These are phyloP conservation scores for Vanilla planifolia DNA, from an alignment of 106 monocot species.

Conservation along the genomic window DNA sequence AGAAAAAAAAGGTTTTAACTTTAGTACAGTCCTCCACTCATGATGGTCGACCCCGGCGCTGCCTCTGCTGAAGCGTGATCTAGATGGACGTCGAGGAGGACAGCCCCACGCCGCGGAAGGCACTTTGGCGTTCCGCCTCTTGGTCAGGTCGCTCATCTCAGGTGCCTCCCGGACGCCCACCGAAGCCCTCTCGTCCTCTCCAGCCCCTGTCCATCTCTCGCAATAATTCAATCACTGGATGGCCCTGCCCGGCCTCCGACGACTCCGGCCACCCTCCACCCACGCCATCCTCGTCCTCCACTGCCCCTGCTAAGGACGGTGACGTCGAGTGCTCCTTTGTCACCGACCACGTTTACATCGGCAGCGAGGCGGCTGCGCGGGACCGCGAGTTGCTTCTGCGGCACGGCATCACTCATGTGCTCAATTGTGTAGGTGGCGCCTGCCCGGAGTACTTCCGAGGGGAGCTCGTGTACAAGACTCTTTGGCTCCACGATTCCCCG, in stretches of 20 bases:
- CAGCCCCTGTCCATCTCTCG: slow-evolving; percentile 18
- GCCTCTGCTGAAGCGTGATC: neutral
- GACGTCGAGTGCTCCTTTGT: slow-evolving; percentile 54
- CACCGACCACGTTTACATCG: slow-evolving; percentile 63
- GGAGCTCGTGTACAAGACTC: slow-evolving; percentile 52
- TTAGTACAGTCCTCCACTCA: neutral
- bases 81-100: neutral
- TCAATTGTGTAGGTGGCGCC: slow-evolving; percentile 65
- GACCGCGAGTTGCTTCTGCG: slow-evolving; percentile 46
- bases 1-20: neutral
- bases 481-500: slow-evolving; percentile 72
- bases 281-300: slow-evolving; percentile 12
- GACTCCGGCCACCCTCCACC: slow-evolving; percentile 17
- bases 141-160: slow-evolving; percentile 31
- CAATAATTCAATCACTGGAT: slow-evolving; percentile 9
- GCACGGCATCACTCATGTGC: slow-evolving; percentile 71
- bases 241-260: slow-evolving; percentile 34
- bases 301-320: slow-evolving; percentile 4
- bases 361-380: slow-evolving; percentile 53
- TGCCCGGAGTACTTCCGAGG: slow-evolving; percentile 54
- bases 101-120: neutral
- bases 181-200: slow-evolving; percentile 24
- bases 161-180: slow-evolving; percentile 10
- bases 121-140: slow-evolving; percentile 49
- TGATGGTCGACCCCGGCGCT: too few species aligned